These are phyloP conservation scores for Talaromyces thailandensis DNA, from an alignment of 495 filamentous ascomycete species.

Conservation along the genomic window DNA sequence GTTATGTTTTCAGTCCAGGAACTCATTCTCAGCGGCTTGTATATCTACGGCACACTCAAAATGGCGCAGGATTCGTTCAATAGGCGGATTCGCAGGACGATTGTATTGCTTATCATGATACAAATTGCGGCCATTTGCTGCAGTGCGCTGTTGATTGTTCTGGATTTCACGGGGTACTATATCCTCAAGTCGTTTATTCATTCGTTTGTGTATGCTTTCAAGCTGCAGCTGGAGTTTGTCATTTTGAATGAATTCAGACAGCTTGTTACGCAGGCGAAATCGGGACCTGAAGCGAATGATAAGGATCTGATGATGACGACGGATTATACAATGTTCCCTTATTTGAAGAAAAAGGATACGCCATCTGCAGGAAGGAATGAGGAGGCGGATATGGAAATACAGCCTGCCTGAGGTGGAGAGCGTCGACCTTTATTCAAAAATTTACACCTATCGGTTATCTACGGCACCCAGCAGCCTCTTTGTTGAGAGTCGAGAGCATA, in stretches of 20 bases:
- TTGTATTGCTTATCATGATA: slow-evolving; percentile 15
- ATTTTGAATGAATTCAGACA: slow-evolving; percentile 27
- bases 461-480: too few relatives aligned
- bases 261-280: slow-evolving; percentile 8
- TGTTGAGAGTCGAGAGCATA: background rate
- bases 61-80: slow-evolving; percentile 7
- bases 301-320: background rate
- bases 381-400: background rate
- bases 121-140: slow-evolving; percentile 16
- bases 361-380: background rate
- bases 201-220: slow-evolving; percentile 23
- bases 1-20: slow-evolving; percentile 5
- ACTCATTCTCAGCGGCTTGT: slow-evolving; percentile 3
- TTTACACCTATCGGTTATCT: too few relatives aligned
- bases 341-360: background rate
- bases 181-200: slow-evolving; percentile 20
- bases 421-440: too few relatives aligned
- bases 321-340: background rate
- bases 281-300: background rate
- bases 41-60: slow-evolving; percentile 7
- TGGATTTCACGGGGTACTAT: slow-evolving; percentile 17
- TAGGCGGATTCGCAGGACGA: slow-evolving; percentile 5
- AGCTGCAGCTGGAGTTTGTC: slow-evolving; percentile 28
- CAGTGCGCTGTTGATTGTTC: slow-evolving; percentile 13
- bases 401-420: background rate